Conservation (phyloP, 768 basidiomycete species). For the Ramaria rubella region DNA sequence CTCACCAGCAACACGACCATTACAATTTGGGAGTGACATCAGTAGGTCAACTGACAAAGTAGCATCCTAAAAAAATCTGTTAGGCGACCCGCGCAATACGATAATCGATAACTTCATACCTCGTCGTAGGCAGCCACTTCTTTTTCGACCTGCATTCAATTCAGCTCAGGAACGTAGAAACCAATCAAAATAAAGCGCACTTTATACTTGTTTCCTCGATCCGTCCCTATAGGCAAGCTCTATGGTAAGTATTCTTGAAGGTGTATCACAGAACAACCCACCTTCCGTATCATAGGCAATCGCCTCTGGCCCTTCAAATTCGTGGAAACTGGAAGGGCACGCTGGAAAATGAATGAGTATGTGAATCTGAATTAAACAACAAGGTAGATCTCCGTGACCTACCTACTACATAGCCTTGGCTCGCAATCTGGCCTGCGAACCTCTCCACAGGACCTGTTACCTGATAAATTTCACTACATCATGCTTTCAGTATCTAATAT, state of each 20-base stretch:
- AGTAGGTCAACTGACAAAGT: constrained; percentile 73
- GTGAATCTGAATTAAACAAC: not conserved
- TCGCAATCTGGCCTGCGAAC: constrained; percentile 82
- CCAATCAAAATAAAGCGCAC: constrained; percentile 26
- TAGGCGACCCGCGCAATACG: not conserved
- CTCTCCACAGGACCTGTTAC: constrained; percentile 97
- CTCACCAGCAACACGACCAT: constrained; percentile 81
- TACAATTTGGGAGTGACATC: constrained; percentile 69
- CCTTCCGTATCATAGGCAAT: constrained; percentile 87
- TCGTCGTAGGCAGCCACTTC: constrained; percentile 82
- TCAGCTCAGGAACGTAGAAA: too few species aligned
- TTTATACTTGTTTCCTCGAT: constrained; percentile 92
- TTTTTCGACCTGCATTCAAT: constrained; percentile 71
- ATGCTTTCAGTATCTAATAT: too few species aligned
- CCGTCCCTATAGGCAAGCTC: constrained; percentile 48
- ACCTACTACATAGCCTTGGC: constrained; percentile 82
- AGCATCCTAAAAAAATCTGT: constrained; percentile 56
- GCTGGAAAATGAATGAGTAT: constrained; percentile 35
- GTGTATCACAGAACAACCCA: constrained; percentile 19
- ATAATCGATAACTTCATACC: constrained; percentile 32
- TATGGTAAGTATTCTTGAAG: not conserved
- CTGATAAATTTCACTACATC: constrained; percentile 82
- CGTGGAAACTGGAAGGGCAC: constrained; percentile 83
- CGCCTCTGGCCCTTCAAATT: constrained; percentile 83
- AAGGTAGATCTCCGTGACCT: constrained; percentile 18